phyloP scores from a whole-genome alignment of 1,284 basidiomycete genomes.

The Sanghuangporus weigelae region DNA sequence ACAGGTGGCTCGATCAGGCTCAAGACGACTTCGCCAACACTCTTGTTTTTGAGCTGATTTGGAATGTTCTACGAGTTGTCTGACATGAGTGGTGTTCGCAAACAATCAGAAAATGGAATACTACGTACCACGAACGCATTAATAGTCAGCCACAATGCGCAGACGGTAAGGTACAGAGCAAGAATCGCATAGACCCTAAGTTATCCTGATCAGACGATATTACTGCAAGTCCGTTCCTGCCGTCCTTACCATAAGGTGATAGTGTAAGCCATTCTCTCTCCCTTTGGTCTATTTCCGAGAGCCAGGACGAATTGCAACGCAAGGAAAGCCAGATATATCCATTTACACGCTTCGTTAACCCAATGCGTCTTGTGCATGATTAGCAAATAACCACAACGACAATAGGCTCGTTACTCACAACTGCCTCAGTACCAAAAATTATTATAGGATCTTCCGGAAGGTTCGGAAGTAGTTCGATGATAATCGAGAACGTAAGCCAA shows the following conservation, averaged over 20 bases:
- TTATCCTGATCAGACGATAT: constrained; percentile 1
- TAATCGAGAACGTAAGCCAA: constrained; percentile 95
- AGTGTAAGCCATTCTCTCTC: constrained; percentile 80
- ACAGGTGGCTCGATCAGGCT: constrained; percentile 72
- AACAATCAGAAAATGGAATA: not conserved
- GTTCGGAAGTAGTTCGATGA: constrained; percentile 82
- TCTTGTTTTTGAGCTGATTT: constrained; percentile 43
- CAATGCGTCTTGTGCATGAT: constrained; percentile 64
- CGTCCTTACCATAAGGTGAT: constrained; percentile 67
- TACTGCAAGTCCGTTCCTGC: not conserved
- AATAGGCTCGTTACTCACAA: constrained; percentile 26
- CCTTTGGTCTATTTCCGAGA: constrained; percentile 93
- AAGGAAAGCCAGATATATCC: constrained; percentile 85
- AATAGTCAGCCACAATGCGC: constrained; percentile 80
- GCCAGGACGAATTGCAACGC: constrained; percentile 90
- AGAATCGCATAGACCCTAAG: constrained; percentile 75
- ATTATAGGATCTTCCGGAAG: constrained; percentile 31
- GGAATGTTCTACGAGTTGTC: constrained; percentile 48
- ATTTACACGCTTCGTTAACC: constrained; percentile 80
- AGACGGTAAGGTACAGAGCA: constrained; percentile 76
- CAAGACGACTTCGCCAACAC: constrained; percentile 37
- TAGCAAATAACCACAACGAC: constrained; percentile 16
- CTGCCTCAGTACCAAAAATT: constrained; percentile 34
- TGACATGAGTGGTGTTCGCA: not conserved
- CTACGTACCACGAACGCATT: constrained; percentile 68